Evolutionary conservation across 768 basidiomycete genomes (phyloP), one percentile per base, ranked within the genome.

Genomic region (Cubamyces lactineus): DNA sequence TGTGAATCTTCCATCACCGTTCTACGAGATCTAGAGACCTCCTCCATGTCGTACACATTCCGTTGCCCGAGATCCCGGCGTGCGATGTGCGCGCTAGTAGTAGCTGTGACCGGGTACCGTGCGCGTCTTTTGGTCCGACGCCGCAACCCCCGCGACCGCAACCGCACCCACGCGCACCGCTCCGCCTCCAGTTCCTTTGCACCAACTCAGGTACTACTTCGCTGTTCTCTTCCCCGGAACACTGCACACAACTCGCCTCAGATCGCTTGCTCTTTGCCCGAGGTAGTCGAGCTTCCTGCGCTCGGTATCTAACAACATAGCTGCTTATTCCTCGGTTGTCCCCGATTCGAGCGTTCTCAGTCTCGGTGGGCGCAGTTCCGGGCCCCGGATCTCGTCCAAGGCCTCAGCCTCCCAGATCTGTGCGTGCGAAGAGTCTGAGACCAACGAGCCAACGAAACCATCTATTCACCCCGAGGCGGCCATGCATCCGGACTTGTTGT

Each of bases 211-310:
- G 34, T 7, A 34, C 34, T 43, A 40, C 45, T 15, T 38, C 57
- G 57, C 57, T 17, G 7, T 12, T 43, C 26, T 19, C 28, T 43
- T 15, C 24, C 3, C 57, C 57, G 57, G 57, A 51, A 30, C 57
- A 59, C 41, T 38, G 57, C 57, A 19, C 54, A n/a, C 40, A 53
- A 39, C 56, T 41, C 56, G 46, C 38, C 56, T 49, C 56, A 38
- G 19, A 5, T 45, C 57, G 39, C 23, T 21, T 40, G 26, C 26
- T 39, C 48, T 24, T 23, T 24, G 23, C 46, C 16, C 49, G 49
- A 28, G 23, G n/a, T 23, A 26, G 19, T n/a, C 12, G 17, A 38
- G 23, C n/a, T 26, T 19, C 16, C 48, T 24, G 46, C 23, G 23
- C 19, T 47, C n/a, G 23, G 19, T 47, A 23, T 13, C 13, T 49